Percentiles rank a stretch among this genome's conserved stretches.
These are phyloP conservation scores for Themeda triandra DNA, from an alignment of 176 grass and related monocot species.

Conservation along the genomic window DNA sequence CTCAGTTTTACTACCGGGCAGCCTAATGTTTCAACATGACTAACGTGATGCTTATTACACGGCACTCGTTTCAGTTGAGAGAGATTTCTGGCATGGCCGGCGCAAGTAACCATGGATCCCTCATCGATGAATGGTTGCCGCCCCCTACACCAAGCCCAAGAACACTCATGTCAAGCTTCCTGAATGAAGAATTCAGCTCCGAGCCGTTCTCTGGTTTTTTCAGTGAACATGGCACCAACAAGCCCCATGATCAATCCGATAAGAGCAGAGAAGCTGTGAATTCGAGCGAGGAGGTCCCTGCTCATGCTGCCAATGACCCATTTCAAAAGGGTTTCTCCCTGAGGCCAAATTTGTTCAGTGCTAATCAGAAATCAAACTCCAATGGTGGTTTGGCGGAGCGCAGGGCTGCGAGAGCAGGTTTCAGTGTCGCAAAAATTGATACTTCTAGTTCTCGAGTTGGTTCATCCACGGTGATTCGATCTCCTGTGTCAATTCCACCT, in stretches of 20 bases:
- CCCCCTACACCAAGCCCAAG: constrained; percentile 62
- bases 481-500: constrained; percentile 87
- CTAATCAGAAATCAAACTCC: constrained; percentile 52
- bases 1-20: background rate
- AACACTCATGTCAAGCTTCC: constrained; percentile 66
- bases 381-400: constrained; percentile 67
- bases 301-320: constrained; percentile 27
- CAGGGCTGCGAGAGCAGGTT: constrained; percentile 75
- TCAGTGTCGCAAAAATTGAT: constrained; percentile 74
- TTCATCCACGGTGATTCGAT: constrained; percentile 54
- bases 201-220: constrained; percentile 45
- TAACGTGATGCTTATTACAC: background rate
- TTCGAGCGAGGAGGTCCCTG: constrained; percentile 31
- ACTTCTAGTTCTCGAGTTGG: constrained; percentile 54
- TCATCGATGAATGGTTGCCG: constrained; percentile 69
- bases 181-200: constrained; percentile 74
- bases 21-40: constrained; percentile 11
- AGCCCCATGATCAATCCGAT: constrained; percentile 24
- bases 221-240: constrained; percentile 36
- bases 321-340: constrained; percentile 41
- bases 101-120: constrained; percentile 41
- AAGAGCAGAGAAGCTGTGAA: constrained; percentile 16
- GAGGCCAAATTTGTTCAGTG: constrained; percentile 33
- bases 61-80: constrained; percentile 27
- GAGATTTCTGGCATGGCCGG: constrained; percentile 29